phyloP scores from a whole-genome alignment of 352 stramenopile species.

The Pseudoperonospora humuli region DNA sequence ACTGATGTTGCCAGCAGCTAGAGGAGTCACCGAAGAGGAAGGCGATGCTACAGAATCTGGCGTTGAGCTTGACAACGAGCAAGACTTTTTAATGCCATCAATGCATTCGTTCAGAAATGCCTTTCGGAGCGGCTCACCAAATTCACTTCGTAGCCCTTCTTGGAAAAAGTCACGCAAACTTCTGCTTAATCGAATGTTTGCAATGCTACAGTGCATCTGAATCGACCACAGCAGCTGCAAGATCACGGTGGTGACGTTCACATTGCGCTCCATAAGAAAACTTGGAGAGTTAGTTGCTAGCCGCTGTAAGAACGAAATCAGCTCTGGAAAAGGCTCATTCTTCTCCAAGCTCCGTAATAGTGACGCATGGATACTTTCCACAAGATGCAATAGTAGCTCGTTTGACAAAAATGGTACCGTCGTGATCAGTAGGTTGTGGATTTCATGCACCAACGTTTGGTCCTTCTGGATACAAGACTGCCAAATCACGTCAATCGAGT shows the following conservation, averaged over 20 bases:
- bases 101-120: slow-evolving; percentile 68
- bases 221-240: slow-evolving; percentile 80
- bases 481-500: slow-evolving; percentile 71
- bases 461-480: slow-evolving; percentile 80
- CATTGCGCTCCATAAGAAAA: slow-evolving; percentile 65
- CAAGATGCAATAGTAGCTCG: slow-evolving; percentile 56
- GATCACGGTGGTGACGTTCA: slow-evolving; percentile 53
- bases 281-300: slow-evolving; percentile 52
- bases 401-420: slow-evolving; percentile 72
- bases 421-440: slow-evolving; percentile 69
- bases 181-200: slow-evolving; percentile 50
- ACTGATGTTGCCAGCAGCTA: slow-evolving; percentile 11
- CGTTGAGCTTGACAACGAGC: slow-evolving; percentile 25
- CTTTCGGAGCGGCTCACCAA: slow-evolving; percentile 56
- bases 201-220: slow-evolving; percentile 59
- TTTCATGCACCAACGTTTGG: slow-evolving; percentile 73
- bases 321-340: slow-evolving; percentile 56
- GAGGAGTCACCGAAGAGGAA: slow-evolving; percentile 9
- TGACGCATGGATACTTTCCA: slow-evolving; percentile 57
- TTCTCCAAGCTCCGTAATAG: slow-evolving; percentile 40
- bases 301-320: slow-evolving; percentile 77
- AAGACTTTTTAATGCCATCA: slow-evolving; percentile 70
- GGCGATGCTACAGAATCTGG: slow-evolving; percentile 12
- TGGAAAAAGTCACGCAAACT: slow-evolving; percentile 76
- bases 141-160: slow-evolving; percentile 67